A percentile compares a stretch with the other conserved stretches of the same genome.
Conservation (phyloP, 495 filamentous ascomycete genomes). For the Tuber umbilicatum region DNA sequence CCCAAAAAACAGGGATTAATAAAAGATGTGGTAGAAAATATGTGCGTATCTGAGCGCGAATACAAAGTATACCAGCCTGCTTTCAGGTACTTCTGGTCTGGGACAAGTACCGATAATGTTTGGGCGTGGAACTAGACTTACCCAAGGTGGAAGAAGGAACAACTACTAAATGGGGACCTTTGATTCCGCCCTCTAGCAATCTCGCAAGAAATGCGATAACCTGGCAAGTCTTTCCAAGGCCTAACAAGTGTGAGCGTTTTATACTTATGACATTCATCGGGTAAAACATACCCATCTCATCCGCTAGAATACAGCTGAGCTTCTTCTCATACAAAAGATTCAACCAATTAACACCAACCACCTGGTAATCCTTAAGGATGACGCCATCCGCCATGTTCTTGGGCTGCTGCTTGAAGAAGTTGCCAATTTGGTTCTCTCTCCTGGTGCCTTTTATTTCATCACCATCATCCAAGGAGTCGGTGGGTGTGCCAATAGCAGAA, state of each 20-base stretch:
- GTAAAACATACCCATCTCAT: conserved; percentile 70
- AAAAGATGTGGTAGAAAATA: neutral
- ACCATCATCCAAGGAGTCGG: conserved; percentile 51
- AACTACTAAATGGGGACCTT: conserved; percentile 77
- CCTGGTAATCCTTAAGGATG: conserved; percentile 80
- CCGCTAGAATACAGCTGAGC: conserved; percentile 81
- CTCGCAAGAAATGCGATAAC: conserved; percentile 89
- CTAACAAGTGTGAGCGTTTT: conserved; percentile 21
- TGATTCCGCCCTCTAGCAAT: conserved; percentile 58
- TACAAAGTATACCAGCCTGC: neutral
- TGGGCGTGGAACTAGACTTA: conserved; percentile 9
- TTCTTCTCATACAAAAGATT: conserved; percentile 67
- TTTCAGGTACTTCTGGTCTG: neutral
- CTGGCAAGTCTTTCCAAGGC: conserved; percentile 93
- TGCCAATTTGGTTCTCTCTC: conserved; percentile 33
- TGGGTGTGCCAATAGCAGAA: conserved; percentile 69
- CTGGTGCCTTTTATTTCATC: conserved; percentile 47
- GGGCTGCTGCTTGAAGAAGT: conserved; percentile 58
- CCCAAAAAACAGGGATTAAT: neutral
- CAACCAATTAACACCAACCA: conserved; percentile 94
- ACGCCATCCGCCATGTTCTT: conserved; percentile 62
- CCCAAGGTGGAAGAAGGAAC: conserved; percentile 79
- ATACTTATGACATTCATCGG: neutral
- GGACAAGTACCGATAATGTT: neutral
- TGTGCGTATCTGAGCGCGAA: neutral